Evolutionary conservation across 805 yeast species (phyloP).

Genomic region (Nakazawaea holstii): DNA sequence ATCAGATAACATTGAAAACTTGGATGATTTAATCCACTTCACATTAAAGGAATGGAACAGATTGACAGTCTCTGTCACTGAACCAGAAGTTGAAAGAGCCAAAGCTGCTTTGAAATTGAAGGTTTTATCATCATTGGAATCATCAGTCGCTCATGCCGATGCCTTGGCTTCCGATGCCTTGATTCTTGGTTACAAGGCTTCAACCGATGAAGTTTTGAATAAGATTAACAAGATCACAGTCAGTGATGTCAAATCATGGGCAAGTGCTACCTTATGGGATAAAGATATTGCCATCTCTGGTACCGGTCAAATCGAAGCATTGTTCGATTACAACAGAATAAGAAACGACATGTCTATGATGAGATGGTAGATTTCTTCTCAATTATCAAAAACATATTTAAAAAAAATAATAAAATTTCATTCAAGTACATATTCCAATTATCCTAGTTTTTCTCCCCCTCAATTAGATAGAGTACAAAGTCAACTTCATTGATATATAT

Average conservation of each 20-base stretch:
- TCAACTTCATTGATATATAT: too few species aligned
- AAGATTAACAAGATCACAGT: slow-evolving; percentile 60
- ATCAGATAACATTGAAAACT: slow-evolving; percentile 48
- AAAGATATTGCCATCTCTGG: slow-evolving; percentile 80
- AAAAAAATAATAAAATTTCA: too few species aligned
- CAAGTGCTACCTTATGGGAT: slow-evolving; percentile 72
- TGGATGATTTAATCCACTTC: slow-evolving; percentile 79
- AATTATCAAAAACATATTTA: background rate
- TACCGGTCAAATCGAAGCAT: slow-evolving; percentile 81
- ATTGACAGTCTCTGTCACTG: slow-evolving; percentile 68
- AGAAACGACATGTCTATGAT: slow-evolving; percentile 88
- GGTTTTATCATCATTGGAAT: slow-evolving; percentile 43
- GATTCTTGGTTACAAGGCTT: slow-evolving; percentile 56
- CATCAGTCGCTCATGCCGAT: slow-evolving; percentile 46
- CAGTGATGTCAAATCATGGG: slow-evolving; percentile 65
- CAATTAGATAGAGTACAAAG: too few species aligned
- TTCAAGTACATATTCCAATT: too few species aligned
- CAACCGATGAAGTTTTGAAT: slow-evolving; percentile 53
- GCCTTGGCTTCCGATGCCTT: slow-evolving; percentile 57
- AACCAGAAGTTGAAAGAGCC: slow-evolving; percentile 74
- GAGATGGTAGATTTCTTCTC: slow-evolving; percentile 50
- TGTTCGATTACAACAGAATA: slow-evolving; percentile 78
- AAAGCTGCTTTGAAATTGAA: slow-evolving; percentile 66
- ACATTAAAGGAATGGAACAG: slow-evolving; percentile 86
- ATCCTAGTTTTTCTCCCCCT: too few species aligned